Conservation (phyloP, 352 stramenopile genomes). For the Globisporangium iwayamae region DNA sequence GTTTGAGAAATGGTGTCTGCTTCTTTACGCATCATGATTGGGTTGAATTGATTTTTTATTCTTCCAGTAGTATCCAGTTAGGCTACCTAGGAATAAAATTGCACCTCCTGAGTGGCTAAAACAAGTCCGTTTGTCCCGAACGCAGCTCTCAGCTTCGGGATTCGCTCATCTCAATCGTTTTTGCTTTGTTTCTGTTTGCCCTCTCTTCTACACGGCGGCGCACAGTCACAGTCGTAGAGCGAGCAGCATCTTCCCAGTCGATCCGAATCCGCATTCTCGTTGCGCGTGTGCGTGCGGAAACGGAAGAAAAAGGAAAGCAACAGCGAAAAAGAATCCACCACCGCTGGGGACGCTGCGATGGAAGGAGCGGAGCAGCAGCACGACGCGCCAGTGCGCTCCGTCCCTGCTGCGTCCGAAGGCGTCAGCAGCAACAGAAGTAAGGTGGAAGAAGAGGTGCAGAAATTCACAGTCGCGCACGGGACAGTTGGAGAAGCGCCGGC, state of each 20-base stretch:
- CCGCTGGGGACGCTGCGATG: not conserved
- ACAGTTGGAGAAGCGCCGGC: not conserved
- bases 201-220: conserved; percentile 7
- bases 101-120: not conserved
- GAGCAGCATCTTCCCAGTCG: no score
- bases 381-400: not conserved
- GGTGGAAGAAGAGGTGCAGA: not conserved
- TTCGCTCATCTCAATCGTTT: not conserved
- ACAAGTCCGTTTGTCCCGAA: not conserved
- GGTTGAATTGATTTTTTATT: not conserved
- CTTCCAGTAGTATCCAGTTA: not conserved
- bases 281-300: not conserved
- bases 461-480: not conserved
- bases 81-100: not conserved
- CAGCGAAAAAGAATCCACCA: not conserved
- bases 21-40: not conserved
- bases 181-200: not conserved
- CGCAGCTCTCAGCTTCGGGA: not conserved
- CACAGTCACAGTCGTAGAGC: not conserved
- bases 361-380: not conserved
- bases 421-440: not conserved
- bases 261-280: not conserved
- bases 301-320: not conserved
- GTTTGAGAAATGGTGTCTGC: not conserved
- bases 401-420: not conserved